These are phyloP conservation scores for Paracorniculantispora psalliotae DNA, from an alignment of 2,329 filamentous ascomycete genomes.

Conservation along the genomic window DNA sequence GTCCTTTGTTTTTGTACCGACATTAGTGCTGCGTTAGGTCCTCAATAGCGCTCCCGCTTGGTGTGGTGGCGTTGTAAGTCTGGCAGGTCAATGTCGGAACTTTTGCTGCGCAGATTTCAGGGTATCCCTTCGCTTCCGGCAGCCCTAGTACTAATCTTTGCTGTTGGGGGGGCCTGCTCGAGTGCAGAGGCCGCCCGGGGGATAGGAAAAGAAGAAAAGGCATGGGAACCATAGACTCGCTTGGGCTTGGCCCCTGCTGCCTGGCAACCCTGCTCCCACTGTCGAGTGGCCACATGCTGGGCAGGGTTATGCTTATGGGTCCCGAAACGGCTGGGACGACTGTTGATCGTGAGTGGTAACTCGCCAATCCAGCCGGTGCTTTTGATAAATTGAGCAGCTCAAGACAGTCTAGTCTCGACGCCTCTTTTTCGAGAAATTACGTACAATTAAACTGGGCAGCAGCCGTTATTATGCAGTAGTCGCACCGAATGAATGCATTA, in stretches of 20 bases:
- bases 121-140: background rate
- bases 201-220: no score
- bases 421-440: background rate
- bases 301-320: conserved; percentile 1
- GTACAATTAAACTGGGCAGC: background rate
- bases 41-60: background rate
- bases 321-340: background rate
- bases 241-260: background rate
- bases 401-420: background rate
- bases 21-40: background rate
- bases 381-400: background rate
- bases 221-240: no score
- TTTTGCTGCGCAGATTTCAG: background rate
- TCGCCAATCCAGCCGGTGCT: background rate
- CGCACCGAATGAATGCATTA: background rate
- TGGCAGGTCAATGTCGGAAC: background rate
- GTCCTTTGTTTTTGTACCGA: background rate
- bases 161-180: no score
- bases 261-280: background rate
- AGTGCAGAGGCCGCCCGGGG: background rate
- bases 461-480: background rate
- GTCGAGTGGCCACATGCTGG: background rate
- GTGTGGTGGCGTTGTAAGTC: background rate
- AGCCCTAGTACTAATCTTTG: background rate
- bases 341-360: background rate